phyloP scores from a whole-genome alignment of 805 yeast species.

The Brettanomyces naardenensis region DNA sequence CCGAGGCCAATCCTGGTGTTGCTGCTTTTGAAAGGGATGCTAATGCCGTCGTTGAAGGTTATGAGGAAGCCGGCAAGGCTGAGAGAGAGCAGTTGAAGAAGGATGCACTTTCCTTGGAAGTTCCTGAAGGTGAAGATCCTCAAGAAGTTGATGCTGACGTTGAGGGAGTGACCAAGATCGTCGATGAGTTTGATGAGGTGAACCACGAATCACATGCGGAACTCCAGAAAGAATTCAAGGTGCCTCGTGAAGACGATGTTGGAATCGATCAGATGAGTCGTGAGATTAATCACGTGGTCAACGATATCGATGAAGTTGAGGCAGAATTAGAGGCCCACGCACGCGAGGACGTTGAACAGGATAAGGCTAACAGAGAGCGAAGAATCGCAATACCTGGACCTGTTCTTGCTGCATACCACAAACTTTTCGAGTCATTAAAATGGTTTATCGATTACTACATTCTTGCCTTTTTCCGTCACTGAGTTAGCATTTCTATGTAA shows the following conservation, averaged over 20 bases:
- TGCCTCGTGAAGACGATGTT: neutral
- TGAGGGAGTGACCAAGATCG: slow-evolving; percentile 1
- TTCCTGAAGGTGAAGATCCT: neutral
- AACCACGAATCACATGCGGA: neutral
- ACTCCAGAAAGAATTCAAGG: neutral
- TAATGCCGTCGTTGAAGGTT: neutral
- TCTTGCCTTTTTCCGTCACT: slow-evolving; percentile 9
- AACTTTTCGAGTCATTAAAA: slow-evolving; percentile 8
- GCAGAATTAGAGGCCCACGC: neutral
- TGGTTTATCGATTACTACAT: slow-evolving; percentile 14
- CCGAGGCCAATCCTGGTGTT: neutral
- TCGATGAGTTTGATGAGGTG: neutral
- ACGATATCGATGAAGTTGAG: neutral
- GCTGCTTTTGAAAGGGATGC: neutral
- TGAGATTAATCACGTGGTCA: neutral
- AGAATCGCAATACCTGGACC: neutral
- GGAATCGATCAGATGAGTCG: neutral
- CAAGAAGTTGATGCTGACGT: neutral
- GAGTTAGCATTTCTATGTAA: neutral
- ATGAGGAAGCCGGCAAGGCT: neutral
- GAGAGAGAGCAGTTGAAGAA: neutral
- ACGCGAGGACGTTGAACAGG: neutral
- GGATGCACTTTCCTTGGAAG: neutral
- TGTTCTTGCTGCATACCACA: slow-evolving; percentile 2
- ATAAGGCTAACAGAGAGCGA: neutral